Percentiles rank a stretch among this genome's conserved stretches.
Conservation (phyloP, 176 grass and related monocot species). For the Triticum monococcum region DNA sequence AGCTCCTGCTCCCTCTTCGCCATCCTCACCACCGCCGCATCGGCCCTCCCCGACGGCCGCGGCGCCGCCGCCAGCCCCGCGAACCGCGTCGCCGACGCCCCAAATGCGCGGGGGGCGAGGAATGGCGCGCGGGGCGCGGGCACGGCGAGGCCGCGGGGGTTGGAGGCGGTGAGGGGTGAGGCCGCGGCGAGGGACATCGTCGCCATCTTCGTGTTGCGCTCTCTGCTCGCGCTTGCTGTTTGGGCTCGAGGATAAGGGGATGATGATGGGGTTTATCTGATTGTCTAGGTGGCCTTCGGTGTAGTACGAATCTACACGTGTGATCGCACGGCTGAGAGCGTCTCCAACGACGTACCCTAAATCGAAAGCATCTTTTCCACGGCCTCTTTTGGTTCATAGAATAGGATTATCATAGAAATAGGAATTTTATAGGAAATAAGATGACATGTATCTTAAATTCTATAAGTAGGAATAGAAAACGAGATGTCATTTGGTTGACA, state of each 20-base stretch:
- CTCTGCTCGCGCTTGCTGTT: slow-evolving; percentile 18
- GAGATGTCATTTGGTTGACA: no score
- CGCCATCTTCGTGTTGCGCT: slow-evolving; percentile 29
- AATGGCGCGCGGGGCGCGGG: slow-evolving; percentile 17
- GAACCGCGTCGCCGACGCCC: slow-evolving; percentile 11
- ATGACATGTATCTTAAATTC: no score
- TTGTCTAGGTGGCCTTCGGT: neutral
- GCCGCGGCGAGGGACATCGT: slow-evolving; percentile 47
- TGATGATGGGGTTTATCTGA: slow-evolving; percentile 25
- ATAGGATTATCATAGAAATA: no score
- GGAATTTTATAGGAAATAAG: no score
- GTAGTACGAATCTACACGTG: neutral
- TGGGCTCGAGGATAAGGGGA: slow-evolving; percentile 30
- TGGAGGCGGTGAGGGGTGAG: slow-evolving; percentile 45
- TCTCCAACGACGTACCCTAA: no score
- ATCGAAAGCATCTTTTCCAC: no score
- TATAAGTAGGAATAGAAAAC: no score
- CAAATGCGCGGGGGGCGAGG: slow-evolving; percentile 5
- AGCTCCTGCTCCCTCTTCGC: slow-evolving; percentile 86
- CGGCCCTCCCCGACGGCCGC: slow-evolving; percentile 9
- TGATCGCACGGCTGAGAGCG: neutral
- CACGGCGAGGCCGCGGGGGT: slow-evolving; percentile 12
- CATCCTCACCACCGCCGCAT: slow-evolving; percentile 48
- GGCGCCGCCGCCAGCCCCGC: slow-evolving; percentile 19
- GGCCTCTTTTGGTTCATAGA: no score